Conservation (phyloP, 2,329 filamentous ascomycete species). For the Pseudonectria foliicola region DNA sequence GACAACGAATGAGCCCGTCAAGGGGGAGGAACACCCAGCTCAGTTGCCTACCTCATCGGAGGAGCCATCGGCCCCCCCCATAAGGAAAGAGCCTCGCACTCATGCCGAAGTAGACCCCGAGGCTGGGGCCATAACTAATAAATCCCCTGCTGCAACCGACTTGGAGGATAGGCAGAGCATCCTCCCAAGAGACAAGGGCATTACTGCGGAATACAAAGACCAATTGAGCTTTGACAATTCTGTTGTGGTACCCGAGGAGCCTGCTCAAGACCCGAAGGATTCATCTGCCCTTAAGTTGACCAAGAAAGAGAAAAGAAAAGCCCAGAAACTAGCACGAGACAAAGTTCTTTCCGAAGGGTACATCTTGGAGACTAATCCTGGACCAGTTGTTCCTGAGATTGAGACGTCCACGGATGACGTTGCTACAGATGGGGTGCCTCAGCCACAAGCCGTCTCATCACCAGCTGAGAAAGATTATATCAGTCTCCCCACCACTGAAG, state of each 20-base stretch:
- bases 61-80: too few relatives aligned
- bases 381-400: not conserved
- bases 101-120: too few relatives aligned
- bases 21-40: too few relatives aligned
- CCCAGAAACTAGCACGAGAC: conserved; percentile 23
- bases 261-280: conserved; percentile 5
- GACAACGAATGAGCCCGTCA: not conserved
- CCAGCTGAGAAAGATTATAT: not conserved
- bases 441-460: not conserved
- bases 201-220: not conserved
- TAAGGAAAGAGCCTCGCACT: too few relatives aligned
- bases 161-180: too few relatives aligned
- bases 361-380: not conserved
- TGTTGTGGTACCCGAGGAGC: conserved; percentile 2
- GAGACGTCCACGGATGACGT: too few relatives aligned
- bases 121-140: too few relatives aligned
- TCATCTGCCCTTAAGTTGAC: conserved; percentile 16
- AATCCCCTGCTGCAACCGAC: too few relatives aligned
- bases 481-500: not conserved
- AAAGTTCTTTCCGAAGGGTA: conserved; percentile 5
- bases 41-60: not conserved
- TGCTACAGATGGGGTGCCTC: conserved; percentile 1
- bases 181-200: not conserved
- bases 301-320: conserved; percentile 31
- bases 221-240: too few relatives aligned